phyloP scores from a whole-genome alignment of 306 rosid species.

The Heteromeles arbutifolia region DNA sequence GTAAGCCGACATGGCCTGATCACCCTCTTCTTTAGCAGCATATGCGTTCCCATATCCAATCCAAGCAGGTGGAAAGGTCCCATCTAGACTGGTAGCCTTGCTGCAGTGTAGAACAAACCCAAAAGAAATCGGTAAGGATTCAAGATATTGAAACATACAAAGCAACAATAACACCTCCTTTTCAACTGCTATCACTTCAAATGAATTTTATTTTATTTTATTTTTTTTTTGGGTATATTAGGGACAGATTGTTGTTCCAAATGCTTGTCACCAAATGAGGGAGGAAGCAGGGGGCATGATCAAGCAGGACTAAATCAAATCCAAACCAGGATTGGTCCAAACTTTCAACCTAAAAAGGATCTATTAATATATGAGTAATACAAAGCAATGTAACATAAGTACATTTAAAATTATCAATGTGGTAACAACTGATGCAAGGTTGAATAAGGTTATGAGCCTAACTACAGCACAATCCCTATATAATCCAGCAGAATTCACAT shows the following conservation, averaged over 20 bases:
- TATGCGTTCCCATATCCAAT: slow-evolving; percentile 90
- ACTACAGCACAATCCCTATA: neutral
- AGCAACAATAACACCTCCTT: neutral
- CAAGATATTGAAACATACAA: neutral
- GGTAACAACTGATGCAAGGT: neutral
- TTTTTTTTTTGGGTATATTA: neutral
- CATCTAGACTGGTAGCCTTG: slow-evolving; percentile 91
- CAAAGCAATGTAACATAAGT: neutral
- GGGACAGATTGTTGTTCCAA: neutral
- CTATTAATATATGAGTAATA: neutral
- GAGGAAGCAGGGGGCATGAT: neutral
- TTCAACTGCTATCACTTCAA: neutral
- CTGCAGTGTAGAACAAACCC: slow-evolving; percentile 32
- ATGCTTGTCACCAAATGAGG: neutral
- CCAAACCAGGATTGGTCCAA: neutral
- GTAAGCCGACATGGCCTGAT: slow-evolving; percentile 96
- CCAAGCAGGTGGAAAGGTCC: slow-evolving; percentile 94
- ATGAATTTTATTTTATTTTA: neutral
- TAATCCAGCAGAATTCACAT: neutral
- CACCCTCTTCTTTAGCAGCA: slow-evolving; percentile 97
- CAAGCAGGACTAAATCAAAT: neutral
- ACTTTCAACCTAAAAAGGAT: neutral
- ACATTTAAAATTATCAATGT: neutral
- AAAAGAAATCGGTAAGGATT: slow-evolving; percentile 15
- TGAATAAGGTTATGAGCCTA: neutral